Evolutionary conservation across 352 stramenopile species (phyloP).

Genomic region (Blastocystis sp.): DNA sequence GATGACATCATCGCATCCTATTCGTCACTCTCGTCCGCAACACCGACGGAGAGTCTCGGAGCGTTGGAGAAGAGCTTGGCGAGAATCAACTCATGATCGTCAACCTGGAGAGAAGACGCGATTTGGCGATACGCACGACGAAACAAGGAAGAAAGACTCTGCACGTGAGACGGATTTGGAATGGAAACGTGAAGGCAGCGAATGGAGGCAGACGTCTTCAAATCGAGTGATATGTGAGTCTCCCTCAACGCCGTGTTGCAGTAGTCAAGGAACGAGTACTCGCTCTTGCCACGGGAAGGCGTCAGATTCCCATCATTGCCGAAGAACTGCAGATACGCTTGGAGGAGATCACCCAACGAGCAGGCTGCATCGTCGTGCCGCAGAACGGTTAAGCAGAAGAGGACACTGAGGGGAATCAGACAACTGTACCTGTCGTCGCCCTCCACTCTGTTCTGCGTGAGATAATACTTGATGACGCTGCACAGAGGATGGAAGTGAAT

Average conservation of each 20-base stretch:
- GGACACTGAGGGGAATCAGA: background rate
- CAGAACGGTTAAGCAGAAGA: background rate
- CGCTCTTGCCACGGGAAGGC: background rate
- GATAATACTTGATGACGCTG: conserved; percentile 24
- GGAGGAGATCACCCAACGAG: background rate
- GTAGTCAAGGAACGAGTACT: background rate
- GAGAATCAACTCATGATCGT: background rate
- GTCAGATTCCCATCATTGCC: background rate
- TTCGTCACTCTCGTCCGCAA: too few species aligned
- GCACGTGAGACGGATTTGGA: background rate
- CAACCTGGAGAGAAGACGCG: background rate
- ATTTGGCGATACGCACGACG: background rate
- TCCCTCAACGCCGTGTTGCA: background rate
- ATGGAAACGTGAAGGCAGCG: background rate
- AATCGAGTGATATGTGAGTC: background rate
- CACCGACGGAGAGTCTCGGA: background rate
- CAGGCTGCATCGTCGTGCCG: background rate
- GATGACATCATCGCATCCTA: too few species aligned
- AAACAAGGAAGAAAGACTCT: background rate
- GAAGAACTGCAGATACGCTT: background rate
- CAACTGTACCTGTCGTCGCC: background rate
- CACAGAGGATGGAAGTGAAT: conserved; percentile 20
- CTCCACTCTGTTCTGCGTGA: conserved; percentile 11
- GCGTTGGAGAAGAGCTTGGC: background rate
- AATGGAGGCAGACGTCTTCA: background rate